Conservation (phyloP, 305 asterid species). For the Rubia peregrina region DNA sequence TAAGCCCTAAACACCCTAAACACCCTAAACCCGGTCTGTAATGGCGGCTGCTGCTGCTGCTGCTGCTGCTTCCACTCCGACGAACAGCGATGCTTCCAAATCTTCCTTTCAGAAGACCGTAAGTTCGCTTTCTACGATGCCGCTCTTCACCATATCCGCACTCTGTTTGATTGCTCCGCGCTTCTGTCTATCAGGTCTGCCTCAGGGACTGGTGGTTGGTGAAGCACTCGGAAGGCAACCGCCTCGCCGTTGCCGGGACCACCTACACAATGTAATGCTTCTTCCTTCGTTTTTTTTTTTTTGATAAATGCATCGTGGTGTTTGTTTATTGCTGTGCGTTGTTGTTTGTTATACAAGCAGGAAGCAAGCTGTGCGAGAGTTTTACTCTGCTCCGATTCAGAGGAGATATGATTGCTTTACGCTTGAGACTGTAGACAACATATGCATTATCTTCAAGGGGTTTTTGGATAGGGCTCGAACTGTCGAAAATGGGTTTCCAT, state of each 20-base stretch:
- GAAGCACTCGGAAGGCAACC: constrained; percentile 34
- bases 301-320: not conserved
- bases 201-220: constrained; percentile 68
- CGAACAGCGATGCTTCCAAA: constrained; percentile 6
- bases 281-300: not conserved
- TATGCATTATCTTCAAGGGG: constrained; percentile 45
- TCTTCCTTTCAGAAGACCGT: constrained; percentile 39
- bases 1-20: no score
- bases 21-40: not conserved
- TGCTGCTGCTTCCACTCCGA: constrained; percentile 8
- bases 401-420: constrained; percentile 45
- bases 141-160: not conserved
- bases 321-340: not conserved
- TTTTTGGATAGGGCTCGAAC: constrained; percentile 54
- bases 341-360: constrained; percentile 29
- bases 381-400: constrained; percentile 62
- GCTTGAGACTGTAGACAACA: constrained; percentile 66
- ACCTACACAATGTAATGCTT: constrained; percentile 37
- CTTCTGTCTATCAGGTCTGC: constrained; percentile 34
- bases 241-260: constrained; percentile 52
- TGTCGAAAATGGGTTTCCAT: constrained; percentile 49
- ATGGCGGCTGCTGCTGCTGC: constrained; percentile 2
- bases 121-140: constrained; percentile 6
- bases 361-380: constrained; percentile 50
- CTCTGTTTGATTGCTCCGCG: not conserved